These are phyloP conservation scores for Psilocybe sp. DNA, from an alignment of 768 basidiomycete genomes.

Conservation along the genomic window DNA sequence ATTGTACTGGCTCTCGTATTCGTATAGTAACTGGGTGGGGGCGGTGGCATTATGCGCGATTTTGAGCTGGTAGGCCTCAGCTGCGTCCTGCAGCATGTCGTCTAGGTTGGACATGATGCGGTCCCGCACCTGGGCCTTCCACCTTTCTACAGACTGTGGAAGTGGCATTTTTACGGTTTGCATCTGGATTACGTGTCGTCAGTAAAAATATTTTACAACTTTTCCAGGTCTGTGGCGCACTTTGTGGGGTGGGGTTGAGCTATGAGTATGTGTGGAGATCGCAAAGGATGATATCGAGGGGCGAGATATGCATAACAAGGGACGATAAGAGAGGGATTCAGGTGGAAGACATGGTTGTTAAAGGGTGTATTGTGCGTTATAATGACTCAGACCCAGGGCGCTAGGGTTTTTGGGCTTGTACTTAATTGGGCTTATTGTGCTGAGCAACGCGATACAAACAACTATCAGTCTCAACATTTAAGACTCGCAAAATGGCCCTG, in stretches of 20 bases:
- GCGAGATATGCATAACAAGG: too few species aligned
- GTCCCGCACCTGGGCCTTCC: constrained; percentile 20
- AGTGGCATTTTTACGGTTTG: constrained; percentile 6
- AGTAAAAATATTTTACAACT: background rate
- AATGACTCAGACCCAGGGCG: constrained; percentile 13
- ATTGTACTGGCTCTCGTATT: constrained; percentile 20
- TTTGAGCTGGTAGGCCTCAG: constrained; percentile 17
- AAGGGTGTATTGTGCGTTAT: background rate
- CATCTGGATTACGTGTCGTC: constrained; percentile 10
- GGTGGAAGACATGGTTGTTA: constrained; percentile 8
- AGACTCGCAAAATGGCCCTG: too few species aligned
- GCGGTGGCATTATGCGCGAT: constrained; percentile 10
- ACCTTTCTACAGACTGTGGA: constrained; percentile 6
- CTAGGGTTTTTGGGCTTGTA: constrained; percentile 18
- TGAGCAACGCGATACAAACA: too few species aligned
- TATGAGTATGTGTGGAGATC: too few species aligned
- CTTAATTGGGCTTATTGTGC: constrained; percentile 6
- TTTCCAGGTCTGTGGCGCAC: background rate
- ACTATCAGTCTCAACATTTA: too few species aligned
- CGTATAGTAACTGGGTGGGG: constrained; percentile 12
- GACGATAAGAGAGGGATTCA: background rate
- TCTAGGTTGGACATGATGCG: constrained; percentile 24
- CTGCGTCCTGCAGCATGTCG: constrained; percentile 17
- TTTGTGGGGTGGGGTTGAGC: too few species aligned
- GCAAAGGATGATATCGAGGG: too few species aligned